These are phyloP conservation scores for Pichia norvegensis DNA, from an alignment of 1,139 yeast genomes.

Conservation along the genomic window DNA sequence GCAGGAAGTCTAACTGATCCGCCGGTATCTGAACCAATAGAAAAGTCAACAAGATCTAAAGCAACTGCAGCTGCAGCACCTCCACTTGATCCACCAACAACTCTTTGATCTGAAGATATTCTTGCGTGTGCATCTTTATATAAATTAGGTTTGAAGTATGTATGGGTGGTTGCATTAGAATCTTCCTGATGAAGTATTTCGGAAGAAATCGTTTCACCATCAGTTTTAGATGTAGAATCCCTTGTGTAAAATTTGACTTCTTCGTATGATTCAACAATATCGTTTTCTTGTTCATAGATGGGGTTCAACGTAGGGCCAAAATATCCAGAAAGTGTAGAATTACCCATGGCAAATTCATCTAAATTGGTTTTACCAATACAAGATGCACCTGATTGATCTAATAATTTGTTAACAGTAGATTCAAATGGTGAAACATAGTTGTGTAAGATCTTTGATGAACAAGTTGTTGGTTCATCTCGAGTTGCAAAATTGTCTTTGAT, in stretches of 20 bases:
- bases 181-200: conserved; percentile 8
- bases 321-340: conserved; percentile 47
- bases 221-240: conserved; percentile 1
- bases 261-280: conserved; percentile 23
- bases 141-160: conserved; percentile 9
- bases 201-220: conserved; percentile 10
- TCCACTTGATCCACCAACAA: conserved; percentile 92
- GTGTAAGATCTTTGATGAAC: conserved; percentile 57
- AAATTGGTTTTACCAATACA: conserved; percentile 82
- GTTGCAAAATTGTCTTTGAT: conserved; percentile 79
- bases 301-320: conserved; percentile 74
- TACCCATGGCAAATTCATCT: conserved; percentile 99
- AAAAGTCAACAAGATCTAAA: conserved; percentile 55
- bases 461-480: conserved; percentile 49
- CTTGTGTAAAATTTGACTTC: conserved; percentile 16
- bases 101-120: conserved; percentile 26
- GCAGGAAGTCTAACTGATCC: conserved; percentile 94
- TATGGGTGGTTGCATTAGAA: conserved; percentile 3
- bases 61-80: conserved; percentile 94
- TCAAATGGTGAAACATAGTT: conserved; percentile 69
- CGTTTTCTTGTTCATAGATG: conserved; percentile 28
- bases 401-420: conserved; percentile 59
- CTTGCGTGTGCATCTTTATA: not conserved
- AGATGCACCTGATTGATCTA: conserved; percentile 44
- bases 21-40: conserved; percentile 94